Base-by-base conservation (phyloP, 139 green algal genomes). In the Chlorella sp. region DNA sequence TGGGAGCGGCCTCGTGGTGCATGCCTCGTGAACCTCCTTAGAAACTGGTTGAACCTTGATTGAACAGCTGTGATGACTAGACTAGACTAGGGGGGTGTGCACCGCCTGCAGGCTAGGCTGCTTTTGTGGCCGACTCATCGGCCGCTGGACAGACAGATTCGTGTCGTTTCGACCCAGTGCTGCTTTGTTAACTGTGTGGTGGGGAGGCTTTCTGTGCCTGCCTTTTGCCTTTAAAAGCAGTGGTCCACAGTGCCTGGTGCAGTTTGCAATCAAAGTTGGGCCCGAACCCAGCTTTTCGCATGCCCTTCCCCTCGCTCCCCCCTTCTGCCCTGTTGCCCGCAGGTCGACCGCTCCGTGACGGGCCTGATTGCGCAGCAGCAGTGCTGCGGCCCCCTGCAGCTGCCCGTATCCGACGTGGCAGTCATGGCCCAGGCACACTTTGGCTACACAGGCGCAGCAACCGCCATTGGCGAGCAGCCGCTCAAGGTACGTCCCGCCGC, bases 331-430 rank as follows among this genome's bases (percentile, higher is more conserved):
- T n/a, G 15, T 68, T 68, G 15, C 39, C 22, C 5, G 42, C 85
- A 89, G 85, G 85, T 89, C 2, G 85, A 89, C 48, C 85, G 85
- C 71, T 83, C 39, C 21, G 85, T 89, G 42, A 89, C 96, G 84
- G 97, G 98, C 76, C 96, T 99, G 37, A 95, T 99, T 30, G 98
- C 96, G 15, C 98, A 99, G 94, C 98, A 99, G 95, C 98, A 99
- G 95, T 99, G 97, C 89, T 95, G 97, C 3, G 98, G 98, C 22
- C 97, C 98, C 24, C 94, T 99, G 92, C 92, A 94, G 87, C 88
- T 99, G 36, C 97, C 98, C 7, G 37, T 99, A 9, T 92, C 96
- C 2, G 95, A 99, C 92, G 96, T 98, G 24, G 98, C 97, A 0
- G 97, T 99, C 21, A 97, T 96, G 75, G 97, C 98, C 32, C 97